Base-by-base conservation (phyloP, 345 rosid species). In the Sonneratia alba region DNA sequence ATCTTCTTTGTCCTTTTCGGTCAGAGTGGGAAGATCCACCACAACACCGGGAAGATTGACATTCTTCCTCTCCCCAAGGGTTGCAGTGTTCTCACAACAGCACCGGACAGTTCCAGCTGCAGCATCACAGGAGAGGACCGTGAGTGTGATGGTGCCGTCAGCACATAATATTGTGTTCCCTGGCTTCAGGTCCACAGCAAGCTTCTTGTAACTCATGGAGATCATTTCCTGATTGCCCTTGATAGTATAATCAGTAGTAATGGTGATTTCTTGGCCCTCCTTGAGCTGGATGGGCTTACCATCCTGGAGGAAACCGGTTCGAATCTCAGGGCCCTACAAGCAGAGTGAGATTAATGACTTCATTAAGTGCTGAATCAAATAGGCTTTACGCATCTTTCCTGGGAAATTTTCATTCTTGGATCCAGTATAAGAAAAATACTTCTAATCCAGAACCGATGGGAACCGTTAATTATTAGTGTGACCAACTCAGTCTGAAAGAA, bases 1-100 rank as follows among this genome's bases (percentile, higher is more conserved):
- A 78, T 92, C 97, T 67, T 90, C 96, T 77, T 87, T 84, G 76
- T 92, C 97, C 79, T 92, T 92, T 37, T 92, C 94, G 0, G 97
- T 90, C 69, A 92, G 81, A 2, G 94, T 92, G 6, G 97, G 97
- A 66, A 92, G 92, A 79, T 92, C 97, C 67, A 90, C 97, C 27
- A 90, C 94, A 38, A 92, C 90, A 75, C 94, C 97, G 2, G 97
- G 97, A 61, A 92, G 94, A 81, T 92, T 90, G 74, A 92, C 97
- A 66, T 92, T 92, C 78, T 92, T 92, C 66, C 97, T 83, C 80
- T 92, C 97, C 34, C 97, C 96, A 21, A 92, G 81, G 87, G 83
- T 84, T 0, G 96, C 91, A 12, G 94, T 76, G 77, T 92, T 92
- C 75, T 86, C 91, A 80, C 96, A 92, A 16, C 94, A 86, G 78